Percentiles rank a stretch among this genome's conserved stretches.
phyloP scores from a whole-genome alignment of 495 filamentous ascomycete genomes.

The Articulospora tetracladia region DNA sequence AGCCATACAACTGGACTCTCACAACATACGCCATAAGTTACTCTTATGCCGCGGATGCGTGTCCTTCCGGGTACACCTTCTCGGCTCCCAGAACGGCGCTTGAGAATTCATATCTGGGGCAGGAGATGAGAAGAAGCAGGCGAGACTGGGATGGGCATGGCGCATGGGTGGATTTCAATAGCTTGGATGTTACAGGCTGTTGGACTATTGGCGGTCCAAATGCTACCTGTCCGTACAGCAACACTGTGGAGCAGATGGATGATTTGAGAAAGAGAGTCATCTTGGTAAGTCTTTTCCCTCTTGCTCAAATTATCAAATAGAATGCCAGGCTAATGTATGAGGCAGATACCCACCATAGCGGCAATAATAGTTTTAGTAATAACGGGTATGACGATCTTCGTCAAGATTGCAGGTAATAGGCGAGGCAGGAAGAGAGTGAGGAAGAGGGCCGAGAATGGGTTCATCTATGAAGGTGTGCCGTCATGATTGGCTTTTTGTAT shows the following conservation, averaged over 20 bases:
- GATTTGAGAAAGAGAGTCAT: conserved; percentile 34
- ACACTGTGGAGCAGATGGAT: conserved; percentile 34
- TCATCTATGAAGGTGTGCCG: conserved; percentile 67
- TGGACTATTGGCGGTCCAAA: conserved; percentile 53
- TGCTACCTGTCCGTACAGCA: conserved; percentile 50
- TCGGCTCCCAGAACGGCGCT: conserved; percentile 54
- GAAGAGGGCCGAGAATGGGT: conserved; percentile 36
- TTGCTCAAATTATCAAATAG: neutral
- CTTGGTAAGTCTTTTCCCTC: conserved; percentile 33
- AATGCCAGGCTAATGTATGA: neutral
- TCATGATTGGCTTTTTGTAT: conserved; percentile 10
- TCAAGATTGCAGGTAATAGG: conserved; percentile 60
- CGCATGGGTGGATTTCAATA: conserved; percentile 59
- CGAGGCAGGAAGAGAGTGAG: conserved; percentile 46
- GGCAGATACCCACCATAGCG: conserved; percentile 45
- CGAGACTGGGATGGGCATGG: conserved; percentile 26
- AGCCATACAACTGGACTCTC: conserved; percentile 54
- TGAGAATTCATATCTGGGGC: conserved; percentile 54
- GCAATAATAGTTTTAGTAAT: conserved; percentile 56
- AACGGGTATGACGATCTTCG: conserved; percentile 55
- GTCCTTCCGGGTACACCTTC: conserved; percentile 40
- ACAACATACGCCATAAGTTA: conserved; percentile 38
- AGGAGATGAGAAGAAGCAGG: conserved; percentile 22
- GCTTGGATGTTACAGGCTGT: conserved; percentile 47
- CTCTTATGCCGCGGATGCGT: conserved; percentile 22